Evolutionary conservation across 2,329 filamentous ascomycete genomes (phyloP), one percentile per base, ranked within the genome.

Genomic region (Fonsecaea nubica): DNA sequence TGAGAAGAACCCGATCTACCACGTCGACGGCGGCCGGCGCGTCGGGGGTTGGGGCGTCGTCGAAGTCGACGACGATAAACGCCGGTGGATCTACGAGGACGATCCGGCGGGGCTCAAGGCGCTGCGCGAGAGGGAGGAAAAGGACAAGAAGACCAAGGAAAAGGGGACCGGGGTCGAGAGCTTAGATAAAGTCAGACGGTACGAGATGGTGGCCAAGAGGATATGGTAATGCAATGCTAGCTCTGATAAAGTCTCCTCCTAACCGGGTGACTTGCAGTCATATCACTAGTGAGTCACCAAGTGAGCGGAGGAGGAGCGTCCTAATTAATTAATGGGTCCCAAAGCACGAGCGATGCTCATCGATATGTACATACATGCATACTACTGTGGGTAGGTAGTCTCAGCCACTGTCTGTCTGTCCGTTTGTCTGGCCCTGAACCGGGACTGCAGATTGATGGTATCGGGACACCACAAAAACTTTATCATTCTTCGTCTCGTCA

Each of bases 151-250:
- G 53, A 83, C 86, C 60, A 85, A 85, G 77, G 86, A 84, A 76
- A 89, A 82, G 77, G 86, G 80, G 76, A 88, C 74, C 64, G 72
- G 75, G 68, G 77, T 78, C 63, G 85, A 86, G 65, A 87, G 86
- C 76, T 87, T 87, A 78, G 90, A 84, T 74, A 87, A 81, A 76
- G 92, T 88, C 69, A 87, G 84, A 72, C 85, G 95, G 73, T 99
- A 97, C 80, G 92, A 93, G 76, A 97, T 98, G 95, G 90, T 93
- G 73, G 92, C 92, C 0, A 98, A 97, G 84, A 86, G 95, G 76
- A 99, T 99, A 73, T 99, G 95, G 95, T 98, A 61, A 25, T 25
- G 2, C 1, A 25, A 25, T 2, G 25, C 25, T 25, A 25, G 25
- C 25, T 25, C 25, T 25, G 25, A 25, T 25, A 25, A 25, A 0